Percentiles rank a stretch among this genome's conserved stretches.
These are phyloP conservation scores for Orychophragmus violaceus DNA, from an alignment of 345 rosid genomes.

Conservation along the genomic window DNA sequence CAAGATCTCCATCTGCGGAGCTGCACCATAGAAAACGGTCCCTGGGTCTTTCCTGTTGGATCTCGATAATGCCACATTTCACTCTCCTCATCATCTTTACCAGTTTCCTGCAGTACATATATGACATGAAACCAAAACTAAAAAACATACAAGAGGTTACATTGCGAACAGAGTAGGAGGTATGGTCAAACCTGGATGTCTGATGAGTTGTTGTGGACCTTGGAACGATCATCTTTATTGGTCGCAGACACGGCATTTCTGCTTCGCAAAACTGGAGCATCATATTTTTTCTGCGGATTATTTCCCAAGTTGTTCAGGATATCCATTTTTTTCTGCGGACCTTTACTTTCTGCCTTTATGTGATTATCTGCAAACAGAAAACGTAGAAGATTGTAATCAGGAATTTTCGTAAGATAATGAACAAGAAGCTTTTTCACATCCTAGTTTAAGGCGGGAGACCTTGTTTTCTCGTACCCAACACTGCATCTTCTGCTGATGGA, in stretches of 20 bases:
- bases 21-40: slow-evolving; percentile 72
- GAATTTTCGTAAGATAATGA: background rate
- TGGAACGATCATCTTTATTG: slow-evolving; percentile 33
- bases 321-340: slow-evolving; percentile 30
- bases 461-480: slow-evolving; percentile 39
- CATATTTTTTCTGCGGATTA: slow-evolving; percentile 28
- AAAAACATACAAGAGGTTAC: slow-evolving; percentile 13
- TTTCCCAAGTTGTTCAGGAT: slow-evolving; percentile 33
- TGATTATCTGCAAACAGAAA: slow-evolving; percentile 37
- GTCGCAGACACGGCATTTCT: slow-evolving; percentile 24
- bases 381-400: slow-evolving; percentile 20
- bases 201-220: slow-evolving; percentile 29
- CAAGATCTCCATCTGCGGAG: slow-evolving; percentile 66
- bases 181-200: slow-evolving; percentile 30
- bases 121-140: slow-evolving; percentile 20
- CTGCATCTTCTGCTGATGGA: slow-evolving; percentile 47
- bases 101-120: slow-evolving; percentile 38
- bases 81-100: slow-evolving; percentile 39
- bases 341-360: slow-evolving; percentile 27
- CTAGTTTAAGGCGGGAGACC: slow-evolving; percentile 37
- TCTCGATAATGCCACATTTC: slow-evolving; percentile 85
- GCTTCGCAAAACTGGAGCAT: slow-evolving; percentile 31
- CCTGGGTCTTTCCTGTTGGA: slow-evolving; percentile 71
- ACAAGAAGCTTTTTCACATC: slow-evolving; percentile 16
- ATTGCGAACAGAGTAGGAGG: slow-evolving; percentile 11